Percentiles rank a stretch among this genome's conserved stretches.
These are phyloP conservation scores for Pseudopyricularia cyperi DNA, from an alignment of 2,329 filamentous ascomycete genomes.

Conservation along the genomic window DNA sequence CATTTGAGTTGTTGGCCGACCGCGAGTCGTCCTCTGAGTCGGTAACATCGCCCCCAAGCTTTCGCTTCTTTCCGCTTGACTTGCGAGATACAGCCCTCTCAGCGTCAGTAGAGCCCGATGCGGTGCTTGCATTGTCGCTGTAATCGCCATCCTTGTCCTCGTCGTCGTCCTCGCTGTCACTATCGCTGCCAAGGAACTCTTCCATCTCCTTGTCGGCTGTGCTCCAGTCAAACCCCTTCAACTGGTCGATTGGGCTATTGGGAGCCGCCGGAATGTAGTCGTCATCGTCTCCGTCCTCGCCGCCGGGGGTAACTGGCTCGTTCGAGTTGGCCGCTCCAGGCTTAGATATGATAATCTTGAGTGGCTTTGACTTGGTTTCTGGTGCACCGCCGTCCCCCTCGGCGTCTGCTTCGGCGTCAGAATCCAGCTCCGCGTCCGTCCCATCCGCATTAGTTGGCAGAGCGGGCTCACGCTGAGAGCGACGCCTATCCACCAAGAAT, in stretches of 20 bases:
- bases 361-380: conserved; percentile 18
- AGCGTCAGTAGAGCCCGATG: conserved; percentile 6
- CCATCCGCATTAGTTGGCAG: conserved; percentile 15
- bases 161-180: conserved; percentile 19
- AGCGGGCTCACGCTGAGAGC: conserved; percentile 40
- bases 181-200: conserved; percentile 45
- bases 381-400: conserved; percentile 13
- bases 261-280: conserved; percentile 29
- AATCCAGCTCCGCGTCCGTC: conserved; percentile 13
- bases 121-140: conserved; percentile 5
- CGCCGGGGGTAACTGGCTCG: conserved; percentile 12
- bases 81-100: conserved; percentile 6
- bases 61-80: conserved; percentile 4
- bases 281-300: conserved; percentile 19
- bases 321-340: conserved; percentile 20
- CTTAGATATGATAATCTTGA: conserved; percentile 23
- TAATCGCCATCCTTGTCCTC: conserved; percentile 15
- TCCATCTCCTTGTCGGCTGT: conserved; percentile 59
- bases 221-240: conserved; percentile 48
- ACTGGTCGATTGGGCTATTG: conserved; percentile 40
- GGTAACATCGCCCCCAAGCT: conserved; percentile 1
- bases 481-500: conserved; percentile 66
- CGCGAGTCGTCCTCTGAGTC: not conserved
- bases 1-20: conserved; percentile 15
- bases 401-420: conserved; percentile 14